Base-by-base conservation (phyloP, 2,329 filamentous ascomycete genomes). In the Xylariaceae sp. region DNA sequence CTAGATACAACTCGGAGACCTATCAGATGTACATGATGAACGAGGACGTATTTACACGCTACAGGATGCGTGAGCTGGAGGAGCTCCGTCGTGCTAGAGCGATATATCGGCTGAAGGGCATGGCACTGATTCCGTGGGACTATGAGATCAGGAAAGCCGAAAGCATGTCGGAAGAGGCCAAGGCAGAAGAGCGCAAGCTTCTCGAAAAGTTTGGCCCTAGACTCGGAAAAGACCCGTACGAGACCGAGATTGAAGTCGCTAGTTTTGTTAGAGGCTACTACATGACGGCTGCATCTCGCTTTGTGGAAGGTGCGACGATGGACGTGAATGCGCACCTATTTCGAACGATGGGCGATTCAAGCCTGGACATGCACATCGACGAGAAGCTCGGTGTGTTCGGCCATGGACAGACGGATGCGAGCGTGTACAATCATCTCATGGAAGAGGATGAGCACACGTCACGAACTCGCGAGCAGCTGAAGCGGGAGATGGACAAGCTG, bases 181-280 rank as follows among this genome's bases (percentile, higher is more conserved):
- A 66, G 3, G 39, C 42, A 0, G 62, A 66, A 11, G 76, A 80
- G 28, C 57, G 65, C 3, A 66, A 61, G 24, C 59, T 62, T 19
- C 65, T 74, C 7, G 60, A 64, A 17, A 50, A 57, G 6, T 69
- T 79, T 19, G 47, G 68, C 6, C 51, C 59, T 11, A 73, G 71
- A 19, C 64, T 87, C 9, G 73, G 72, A 0, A 58, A 66, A 0
- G 85, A 89, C 51, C 67, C 70, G 0, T 88, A 79, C 50, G 57
- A 68, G 1, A 61, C 65, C 0, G 84, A 88, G 54, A 61, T 89
- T 1, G 67, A 73, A 8, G 76, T 85, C 0, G 75, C 85, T 0
- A 72, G 80, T 0, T 79, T 79, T 3, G 72, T 87, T 34, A 69
- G 82, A 0, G 83, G 76, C 0, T 89, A 89, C 59, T 89, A 89